phyloP scores from a whole-genome alignment of 768 basidiomycete species.

The Pleurotus tuber-regium region DNA sequence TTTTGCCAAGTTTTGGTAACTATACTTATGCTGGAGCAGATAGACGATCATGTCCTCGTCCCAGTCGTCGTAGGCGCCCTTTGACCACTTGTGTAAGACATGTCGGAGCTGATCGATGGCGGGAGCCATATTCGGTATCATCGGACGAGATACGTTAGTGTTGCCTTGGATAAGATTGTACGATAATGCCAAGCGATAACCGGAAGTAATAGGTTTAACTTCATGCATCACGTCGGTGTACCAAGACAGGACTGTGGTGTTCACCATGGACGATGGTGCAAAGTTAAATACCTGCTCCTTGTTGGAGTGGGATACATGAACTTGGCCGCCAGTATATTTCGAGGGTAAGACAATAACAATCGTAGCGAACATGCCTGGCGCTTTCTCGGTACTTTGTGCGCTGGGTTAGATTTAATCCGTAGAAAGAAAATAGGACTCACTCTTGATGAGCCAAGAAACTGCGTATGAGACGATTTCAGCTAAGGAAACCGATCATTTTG shows the following conservation, averaged over 20 bases:
- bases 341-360: conserved; percentile 47
- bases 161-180: conserved; percentile 48
- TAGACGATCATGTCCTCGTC: conserved; percentile 25
- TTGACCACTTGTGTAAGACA: conserved; percentile 37
- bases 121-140: conserved; percentile 23
- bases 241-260: conserved; percentile 44
- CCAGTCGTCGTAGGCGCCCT: conserved; percentile 18
- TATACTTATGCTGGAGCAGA: conserved; percentile 34
- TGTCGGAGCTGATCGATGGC: conserved; percentile 22
- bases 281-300: conserved; percentile 34
- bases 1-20: conserved; percentile 20
- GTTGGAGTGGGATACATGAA: conserved; percentile 38
- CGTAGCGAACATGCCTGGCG: conserved; percentile 50
- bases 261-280: conserved; percentile 24
- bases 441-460: conserved; percentile 48
- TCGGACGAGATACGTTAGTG: conserved; percentile 24
- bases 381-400: conserved; percentile 48
- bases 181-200: conserved; percentile 48
- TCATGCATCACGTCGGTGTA: conserved; percentile 53
- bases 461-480: conserved; percentile 7
- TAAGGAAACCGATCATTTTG: background rate
- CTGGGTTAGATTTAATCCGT: no score
- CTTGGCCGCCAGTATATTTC: conserved; percentile 41
- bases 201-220: conserved; percentile 45
- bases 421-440: conserved; percentile 23